Conservation (phyloP, 2,329 filamentous ascomycete species). For the Colletotrichum lini region DNA sequence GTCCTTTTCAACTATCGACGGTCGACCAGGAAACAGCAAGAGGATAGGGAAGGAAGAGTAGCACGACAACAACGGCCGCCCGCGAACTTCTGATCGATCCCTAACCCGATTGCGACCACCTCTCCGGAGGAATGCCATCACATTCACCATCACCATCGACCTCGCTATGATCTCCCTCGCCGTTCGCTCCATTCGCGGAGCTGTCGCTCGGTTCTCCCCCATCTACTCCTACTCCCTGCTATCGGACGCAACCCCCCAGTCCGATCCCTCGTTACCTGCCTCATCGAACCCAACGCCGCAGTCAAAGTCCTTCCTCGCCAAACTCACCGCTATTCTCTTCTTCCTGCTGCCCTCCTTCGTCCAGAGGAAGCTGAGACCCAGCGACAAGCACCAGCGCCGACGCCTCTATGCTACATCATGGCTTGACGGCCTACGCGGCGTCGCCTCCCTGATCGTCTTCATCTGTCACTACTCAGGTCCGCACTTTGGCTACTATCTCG, state of each 20-base stretch:
- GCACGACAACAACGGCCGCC: background rate
- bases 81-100: background rate
- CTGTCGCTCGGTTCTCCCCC: slow-evolving; percentile 38
- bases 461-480: slow-evolving; percentile 63
- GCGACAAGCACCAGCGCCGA: slow-evolving; percentile 35
- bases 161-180: slow-evolving; percentile 39
- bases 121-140: slow-evolving; percentile 21
- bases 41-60: background rate
- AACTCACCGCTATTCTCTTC: slow-evolving; percentile 43
- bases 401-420: slow-evolving; percentile 60
- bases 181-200: slow-evolving; percentile 40
- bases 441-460: slow-evolving; percentile 64
- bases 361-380: slow-evolving; percentile 48
- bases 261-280: slow-evolving; percentile 21
- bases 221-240: slow-evolving; percentile 28
- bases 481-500: slow-evolving; percentile 52
- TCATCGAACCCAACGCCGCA: slow-evolving; percentile 4
- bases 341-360: slow-evolving; percentile 51
- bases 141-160: background rate
- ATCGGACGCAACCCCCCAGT: slow-evolving; percentile 17
- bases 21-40: too few species aligned
- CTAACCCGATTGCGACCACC: background rate
- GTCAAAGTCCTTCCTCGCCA: slow-evolving; percentile 20
- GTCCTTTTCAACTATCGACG: background rate
- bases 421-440: slow-evolving; percentile 64